phyloP scores from a whole-genome alignment of 2,329 filamentous ascomycete species.

The Neofusicoccum sp. region DNA sequence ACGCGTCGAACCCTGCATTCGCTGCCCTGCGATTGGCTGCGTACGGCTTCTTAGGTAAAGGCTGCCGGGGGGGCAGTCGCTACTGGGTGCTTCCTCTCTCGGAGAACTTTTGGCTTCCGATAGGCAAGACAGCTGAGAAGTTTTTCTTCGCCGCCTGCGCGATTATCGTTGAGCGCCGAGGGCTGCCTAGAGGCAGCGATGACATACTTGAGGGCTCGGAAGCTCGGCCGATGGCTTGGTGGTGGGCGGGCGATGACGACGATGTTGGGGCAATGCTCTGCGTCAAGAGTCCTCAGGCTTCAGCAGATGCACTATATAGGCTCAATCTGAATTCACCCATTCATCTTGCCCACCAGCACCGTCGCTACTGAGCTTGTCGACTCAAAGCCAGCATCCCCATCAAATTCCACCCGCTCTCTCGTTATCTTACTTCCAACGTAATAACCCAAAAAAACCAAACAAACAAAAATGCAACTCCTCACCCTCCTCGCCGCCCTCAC shows the following conservation, averaged over 20 bases:
- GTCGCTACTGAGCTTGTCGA: no score
- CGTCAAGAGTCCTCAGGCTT: background rate
- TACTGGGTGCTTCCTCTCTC: background rate
- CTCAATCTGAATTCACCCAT: background rate
- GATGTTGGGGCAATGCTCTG: conserved; percentile 11
- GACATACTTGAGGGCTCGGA: background rate
- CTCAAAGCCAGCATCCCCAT: background rate
- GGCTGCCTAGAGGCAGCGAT: background rate
- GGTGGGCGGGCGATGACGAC: conserved; percentile 13
- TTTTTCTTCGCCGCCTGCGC: background rate
- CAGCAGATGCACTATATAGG: background rate
- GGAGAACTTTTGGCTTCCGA: background rate
- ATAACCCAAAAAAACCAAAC: background rate
- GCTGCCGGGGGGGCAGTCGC: background rate
- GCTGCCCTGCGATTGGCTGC: background rate
- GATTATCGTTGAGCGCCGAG: background rate
- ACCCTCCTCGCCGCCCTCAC: conserved; percentile 9
- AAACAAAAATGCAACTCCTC: conserved; percentile 18
- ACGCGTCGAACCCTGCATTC: background rate
- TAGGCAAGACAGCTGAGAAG: background rate
- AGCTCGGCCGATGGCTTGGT: conserved; percentile 11
- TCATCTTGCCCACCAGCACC: background rate
- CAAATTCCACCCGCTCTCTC: background rate
- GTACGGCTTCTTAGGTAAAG: background rate
- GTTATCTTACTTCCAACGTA: background rate